A percentile compares a stretch with the other conserved stretches of the same genome.
These are phyloP conservation scores for Biscogniauxia mediterranea DNA, from an alignment of 2,329 filamentous ascomycete species.

Conservation along the genomic window DNA sequence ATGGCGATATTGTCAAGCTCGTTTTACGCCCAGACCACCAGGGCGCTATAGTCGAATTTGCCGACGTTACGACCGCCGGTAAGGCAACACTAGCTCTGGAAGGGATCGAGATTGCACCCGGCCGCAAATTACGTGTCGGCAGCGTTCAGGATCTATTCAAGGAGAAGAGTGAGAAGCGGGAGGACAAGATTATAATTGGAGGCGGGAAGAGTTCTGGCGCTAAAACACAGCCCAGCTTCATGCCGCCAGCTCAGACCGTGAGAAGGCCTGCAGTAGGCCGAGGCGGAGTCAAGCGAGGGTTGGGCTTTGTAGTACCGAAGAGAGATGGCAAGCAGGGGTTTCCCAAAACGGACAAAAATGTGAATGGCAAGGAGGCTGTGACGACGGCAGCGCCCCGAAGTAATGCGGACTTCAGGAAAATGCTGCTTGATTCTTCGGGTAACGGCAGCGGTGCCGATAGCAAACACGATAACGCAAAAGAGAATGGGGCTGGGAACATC, in stretches of 20 bases:
- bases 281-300: conserved; percentile 39
- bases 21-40: conserved; percentile 77
- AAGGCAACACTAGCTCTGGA: conserved; percentile 63
- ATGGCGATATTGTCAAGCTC: conserved; percentile 72
- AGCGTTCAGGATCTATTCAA: conserved; percentile 53
- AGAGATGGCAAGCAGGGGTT: conserved; percentile 24
- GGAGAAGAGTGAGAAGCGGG: conserved; percentile 43
- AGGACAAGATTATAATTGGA: conserved; percentile 36
- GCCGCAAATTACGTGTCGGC: conserved; percentile 53
- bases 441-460: conserved; percentile 10
- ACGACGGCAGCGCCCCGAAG: conserved; percentile 41
- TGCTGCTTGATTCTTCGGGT: conserved; percentile 37
- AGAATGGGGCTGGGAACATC: conserved; percentile 8
- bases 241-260: conserved; percentile 44
- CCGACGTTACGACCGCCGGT: conserved; percentile 67
- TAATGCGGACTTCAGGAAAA: conserved; percentile 59
- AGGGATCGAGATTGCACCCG: conserved; percentile 51
- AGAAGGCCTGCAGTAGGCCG: conserved; percentile 43
- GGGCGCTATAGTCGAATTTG: conserved; percentile 83
- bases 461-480: background rate
- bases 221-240: conserved; percentile 36
- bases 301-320: conserved; percentile 40
- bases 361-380: conserved; percentile 19
- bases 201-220: conserved; percentile 17
- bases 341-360: conserved; percentile 13